These are phyloP conservation scores for Candida quercuum DNA, from an alignment of 805 yeast genomes.

Conservation along the genomic window DNA sequence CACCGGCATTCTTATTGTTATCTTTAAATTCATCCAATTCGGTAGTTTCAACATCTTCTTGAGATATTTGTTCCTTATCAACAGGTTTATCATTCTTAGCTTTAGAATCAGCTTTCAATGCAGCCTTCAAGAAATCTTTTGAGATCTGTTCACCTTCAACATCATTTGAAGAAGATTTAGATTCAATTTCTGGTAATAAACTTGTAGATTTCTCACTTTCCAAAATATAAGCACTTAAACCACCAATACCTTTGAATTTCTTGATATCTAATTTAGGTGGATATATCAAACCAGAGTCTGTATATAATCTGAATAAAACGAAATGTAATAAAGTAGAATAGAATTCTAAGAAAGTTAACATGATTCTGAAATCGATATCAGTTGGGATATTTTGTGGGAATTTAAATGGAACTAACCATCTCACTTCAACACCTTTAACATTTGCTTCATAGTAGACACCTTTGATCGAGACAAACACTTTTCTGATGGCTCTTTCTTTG, in stretches of 20 bases:
- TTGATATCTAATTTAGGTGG: conserved; percentile 76
- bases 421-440: conserved; percentile 84
- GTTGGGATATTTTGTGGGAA: conserved; percentile 93
- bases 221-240: conserved; percentile 76
- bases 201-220: conserved; percentile 37
- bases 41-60: conserved; percentile 37
- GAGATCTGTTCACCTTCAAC: conserved; percentile 28
- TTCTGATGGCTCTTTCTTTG: conserved; percentile 71
- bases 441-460: conserved; percentile 94
- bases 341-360: conserved; percentile 94
- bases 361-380: conserved; percentile 93
- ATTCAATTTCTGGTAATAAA: conserved; percentile 19
- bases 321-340: conserved; percentile 90
- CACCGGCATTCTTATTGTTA: conserved; percentile 57
- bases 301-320: conserved; percentile 77
- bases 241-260: conserved; percentile 83
- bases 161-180: conserved; percentile 24
- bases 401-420: conserved; percentile 97
- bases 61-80: conserved; percentile 31
- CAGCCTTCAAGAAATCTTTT: conserved; percentile 48
- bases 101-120: conserved; percentile 33
- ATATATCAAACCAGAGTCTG: conserved; percentile 79
- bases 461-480: conserved; percentile 93
- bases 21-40: conserved; percentile 72
- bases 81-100: conserved; percentile 32